Percentiles rank a stretch among this genome's conserved stretches.
phyloP scores from a whole-genome alignment of 1,139 yeast genomes.

The Saccharomyces hybrid region DNA sequence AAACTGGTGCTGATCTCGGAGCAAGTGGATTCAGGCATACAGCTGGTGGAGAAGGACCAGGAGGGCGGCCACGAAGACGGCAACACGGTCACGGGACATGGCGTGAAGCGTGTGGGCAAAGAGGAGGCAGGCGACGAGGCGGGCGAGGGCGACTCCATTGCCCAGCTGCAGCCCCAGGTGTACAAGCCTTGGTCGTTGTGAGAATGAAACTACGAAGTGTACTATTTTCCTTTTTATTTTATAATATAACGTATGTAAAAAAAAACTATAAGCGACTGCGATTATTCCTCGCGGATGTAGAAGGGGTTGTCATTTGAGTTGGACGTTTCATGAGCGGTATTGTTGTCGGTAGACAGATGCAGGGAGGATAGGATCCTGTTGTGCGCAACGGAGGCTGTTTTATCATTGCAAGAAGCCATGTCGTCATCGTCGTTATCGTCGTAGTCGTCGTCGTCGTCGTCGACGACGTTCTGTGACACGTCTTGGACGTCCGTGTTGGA shows the following conservation, averaged over 20 bases:
- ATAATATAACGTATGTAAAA: not conserved
- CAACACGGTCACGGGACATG: conserved; percentile 19
- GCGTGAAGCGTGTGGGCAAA: conserved; percentile 6
- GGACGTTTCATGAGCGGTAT: not conserved
- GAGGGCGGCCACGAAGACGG: conserved; percentile 18
- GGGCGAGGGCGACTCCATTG: conserved; percentile 17
- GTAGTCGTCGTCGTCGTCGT: not conserved
- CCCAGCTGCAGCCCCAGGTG: conserved; percentile 26
- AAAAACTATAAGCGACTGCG: not conserved
- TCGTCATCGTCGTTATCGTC: not conserved
- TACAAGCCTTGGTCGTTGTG: conserved; percentile 30
- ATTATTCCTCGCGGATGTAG: not conserved
- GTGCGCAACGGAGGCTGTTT: not conserved
- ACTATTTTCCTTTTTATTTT: not conserved
- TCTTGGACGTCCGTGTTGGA: not conserved
- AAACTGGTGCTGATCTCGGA: conserved; percentile 26
- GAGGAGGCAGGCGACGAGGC: not conserved
- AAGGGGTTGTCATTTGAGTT: not conserved
- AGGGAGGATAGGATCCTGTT: not conserved
- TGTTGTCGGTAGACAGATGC: not conserved
- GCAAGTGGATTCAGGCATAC: conserved; percentile 27
- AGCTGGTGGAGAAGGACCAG: conserved; percentile 23
- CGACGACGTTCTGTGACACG: not conserved
- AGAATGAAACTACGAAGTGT: conserved; percentile 1
- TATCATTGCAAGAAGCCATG: not conserved